Conservation (phyloP, 73 alveolate genomes). For the Symbiodinium natans region DNA sequence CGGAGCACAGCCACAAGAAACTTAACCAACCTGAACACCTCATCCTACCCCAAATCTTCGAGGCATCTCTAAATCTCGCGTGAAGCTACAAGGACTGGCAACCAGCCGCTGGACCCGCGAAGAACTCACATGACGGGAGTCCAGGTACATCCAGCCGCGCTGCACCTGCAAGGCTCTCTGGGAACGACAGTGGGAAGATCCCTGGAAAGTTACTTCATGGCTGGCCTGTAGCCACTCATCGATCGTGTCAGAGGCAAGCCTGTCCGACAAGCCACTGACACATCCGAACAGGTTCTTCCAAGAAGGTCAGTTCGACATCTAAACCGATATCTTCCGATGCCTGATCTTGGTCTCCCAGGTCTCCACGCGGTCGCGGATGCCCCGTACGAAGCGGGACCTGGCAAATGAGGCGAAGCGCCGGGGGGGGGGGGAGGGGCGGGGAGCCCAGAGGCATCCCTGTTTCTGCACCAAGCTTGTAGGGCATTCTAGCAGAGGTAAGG, state of each 20-base stretch:
- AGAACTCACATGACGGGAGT: no score
- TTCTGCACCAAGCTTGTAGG: no score
- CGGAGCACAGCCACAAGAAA: background rate
- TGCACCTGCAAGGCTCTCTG: slow-evolving; percentile 93
- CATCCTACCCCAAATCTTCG: no score
- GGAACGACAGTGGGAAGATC: no score
- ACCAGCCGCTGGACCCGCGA: no score
- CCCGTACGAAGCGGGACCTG: slow-evolving; percentile 84
- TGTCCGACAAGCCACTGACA: background rate
- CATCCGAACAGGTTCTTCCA: no score
- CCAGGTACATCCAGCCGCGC: slow-evolving; percentile 97
- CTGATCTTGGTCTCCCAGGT: slow-evolving; percentile 87
- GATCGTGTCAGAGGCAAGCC: slow-evolving; percentile 94
- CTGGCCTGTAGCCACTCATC: slow-evolving; percentile 96
- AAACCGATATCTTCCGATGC: background rate
- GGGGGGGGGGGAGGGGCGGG: background rate
- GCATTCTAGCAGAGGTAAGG: no score
- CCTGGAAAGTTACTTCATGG: background rate
- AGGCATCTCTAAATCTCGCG: no score
- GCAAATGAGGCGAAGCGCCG: background rate
- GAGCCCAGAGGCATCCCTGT: no score
- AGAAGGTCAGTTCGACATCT: no score
- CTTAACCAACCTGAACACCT: background rate
- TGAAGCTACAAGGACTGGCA: no score
- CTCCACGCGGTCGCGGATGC: slow-evolving; percentile 65